Percentiles rank a stretch among this genome's conserved stretches.
phyloP scores from a whole-genome alignment of 768 basidiomycete species.

The Lactifluus hygrophoroides region DNA sequence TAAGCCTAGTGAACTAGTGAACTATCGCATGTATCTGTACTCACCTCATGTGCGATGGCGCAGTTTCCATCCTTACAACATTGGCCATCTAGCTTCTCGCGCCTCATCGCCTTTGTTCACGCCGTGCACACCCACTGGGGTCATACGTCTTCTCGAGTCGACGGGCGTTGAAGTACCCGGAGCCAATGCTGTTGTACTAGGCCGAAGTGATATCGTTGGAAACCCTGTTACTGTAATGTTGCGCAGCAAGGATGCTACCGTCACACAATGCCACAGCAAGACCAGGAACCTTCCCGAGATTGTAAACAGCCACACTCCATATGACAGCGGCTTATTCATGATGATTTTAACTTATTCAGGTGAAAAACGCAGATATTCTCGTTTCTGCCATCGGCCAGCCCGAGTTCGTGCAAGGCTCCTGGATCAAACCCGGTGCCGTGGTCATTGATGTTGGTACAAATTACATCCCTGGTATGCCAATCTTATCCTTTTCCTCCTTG shows the following conservation, averaged over 20 bases:
- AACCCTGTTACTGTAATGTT: slow-evolving; percentile 91
- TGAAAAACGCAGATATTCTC: slow-evolving; percentile 82
- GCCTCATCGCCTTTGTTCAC: slow-evolving; percentile 83
- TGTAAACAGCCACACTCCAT: slow-evolving; percentile 35
- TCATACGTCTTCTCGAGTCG: slow-evolving; percentile 82
- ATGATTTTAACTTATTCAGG: slow-evolving; percentile 31
- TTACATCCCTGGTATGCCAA: slow-evolving; percentile 66
- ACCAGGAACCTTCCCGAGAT: slow-evolving; percentile 75
- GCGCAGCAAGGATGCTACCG: slow-evolving; percentile 85
- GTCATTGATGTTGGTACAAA: slow-evolving; percentile 99
- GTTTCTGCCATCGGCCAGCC: slow-evolving; percentile 96
- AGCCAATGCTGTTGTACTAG: slow-evolving; percentile 82
- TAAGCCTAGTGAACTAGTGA: no score
- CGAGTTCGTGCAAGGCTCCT: slow-evolving; percentile 83
- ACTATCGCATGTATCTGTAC: background rate
- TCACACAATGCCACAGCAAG: slow-evolving; percentile 94
- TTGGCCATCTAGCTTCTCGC: slow-evolving; percentile 88
- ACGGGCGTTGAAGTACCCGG: slow-evolving; percentile 75
- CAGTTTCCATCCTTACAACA: slow-evolving; percentile 98
- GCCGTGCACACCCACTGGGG: slow-evolving; percentile 93
- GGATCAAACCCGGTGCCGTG: slow-evolving; percentile 92
- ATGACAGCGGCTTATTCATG: background rate
- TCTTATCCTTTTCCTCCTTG: slow-evolving; percentile 23
- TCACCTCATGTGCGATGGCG: background rate
- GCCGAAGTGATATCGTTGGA: slow-evolving; percentile 96